Conservation (phyloP, 2,329 filamentous ascomycete species). For the Trichoderma aggressivum region DNA sequence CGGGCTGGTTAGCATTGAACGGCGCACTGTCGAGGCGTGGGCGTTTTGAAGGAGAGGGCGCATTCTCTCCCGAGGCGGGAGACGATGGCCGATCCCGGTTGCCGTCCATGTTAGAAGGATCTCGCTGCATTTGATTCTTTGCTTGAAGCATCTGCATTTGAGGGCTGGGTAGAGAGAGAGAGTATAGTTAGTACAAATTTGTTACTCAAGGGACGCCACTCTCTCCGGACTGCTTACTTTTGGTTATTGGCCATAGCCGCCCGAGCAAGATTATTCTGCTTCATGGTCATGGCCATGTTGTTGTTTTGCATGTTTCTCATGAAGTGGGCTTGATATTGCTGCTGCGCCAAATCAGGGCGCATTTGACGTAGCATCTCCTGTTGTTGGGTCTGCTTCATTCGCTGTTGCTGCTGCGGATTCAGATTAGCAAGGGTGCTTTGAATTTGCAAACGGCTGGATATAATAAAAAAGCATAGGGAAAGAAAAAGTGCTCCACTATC, state of each 20-base stretch:
- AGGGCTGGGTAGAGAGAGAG: slow-evolving; percentile 43
- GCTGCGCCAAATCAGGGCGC: slow-evolving; percentile 58
- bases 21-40: slow-evolving; percentile 69
- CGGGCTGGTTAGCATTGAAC: slow-evolving; percentile 68
- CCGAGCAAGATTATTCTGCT: slow-evolving; percentile 63
- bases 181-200: not conserved
- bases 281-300: slow-evolving; percentile 56
- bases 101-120: slow-evolving; percentile 82
- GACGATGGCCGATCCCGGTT: slow-evolving; percentile 78
- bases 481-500: not conserved
- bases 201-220: not conserved
- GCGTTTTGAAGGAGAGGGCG: slow-evolving; percentile 87
- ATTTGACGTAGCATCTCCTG: slow-evolving; percentile 74
- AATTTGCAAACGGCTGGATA: not conserved
- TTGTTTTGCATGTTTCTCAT: slow-evolving; percentile 66
- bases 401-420: slow-evolving; percentile 58
- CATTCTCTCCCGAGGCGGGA: slow-evolving; percentile 79
- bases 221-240: slow-evolving; percentile 49
- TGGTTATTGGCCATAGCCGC: slow-evolving; percentile 77
- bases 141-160: slow-evolving; percentile 73
- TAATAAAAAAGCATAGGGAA: not conserved
- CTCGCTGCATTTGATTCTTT: slow-evolving; percentile 81
- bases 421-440: slow-evolving; percentile 3
- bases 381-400: slow-evolving; percentile 71
- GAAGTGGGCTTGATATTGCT: slow-evolving; percentile 58